phyloP scores from a whole-genome alignment of 108 stramenopile species.

The Mayamaea pseudoterrestris region DNA sequence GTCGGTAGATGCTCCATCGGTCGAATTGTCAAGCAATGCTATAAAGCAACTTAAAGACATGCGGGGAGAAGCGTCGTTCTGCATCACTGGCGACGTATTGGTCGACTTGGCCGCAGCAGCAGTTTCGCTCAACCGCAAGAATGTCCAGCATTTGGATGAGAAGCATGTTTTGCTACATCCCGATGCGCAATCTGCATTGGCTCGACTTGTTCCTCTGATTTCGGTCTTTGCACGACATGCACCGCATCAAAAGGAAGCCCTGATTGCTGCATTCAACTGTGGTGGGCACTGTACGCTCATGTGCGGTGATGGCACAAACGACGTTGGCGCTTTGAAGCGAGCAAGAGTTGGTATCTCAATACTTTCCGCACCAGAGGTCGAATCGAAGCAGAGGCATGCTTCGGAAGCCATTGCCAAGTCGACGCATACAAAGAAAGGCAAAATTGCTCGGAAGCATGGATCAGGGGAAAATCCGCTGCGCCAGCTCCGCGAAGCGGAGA shows the following conservation, averaged over 20 bases:
- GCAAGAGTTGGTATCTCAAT: slow-evolving; percentile 96
- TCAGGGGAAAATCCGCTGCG: slow-evolving; percentile 29
- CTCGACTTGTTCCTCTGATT: slow-evolving; percentile 53
- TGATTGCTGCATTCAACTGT: slow-evolving; percentile 84
- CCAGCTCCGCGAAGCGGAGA: slow-evolving; percentile 66
- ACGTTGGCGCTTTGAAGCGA: slow-evolving; percentile 91
- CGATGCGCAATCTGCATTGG: slow-evolving; percentile 32
- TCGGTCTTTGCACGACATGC: slow-evolving; percentile 92
- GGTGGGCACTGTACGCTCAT: slow-evolving; percentile 78
- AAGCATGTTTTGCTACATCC: slow-evolving; percentile 48
- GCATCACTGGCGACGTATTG: slow-evolving; percentile 46
- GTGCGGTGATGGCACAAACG: slow-evolving; percentile 99
- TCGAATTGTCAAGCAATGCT: slow-evolving; percentile 8
- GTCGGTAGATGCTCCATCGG: not conserved
- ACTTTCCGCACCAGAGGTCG: slow-evolving; percentile 84
- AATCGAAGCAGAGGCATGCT: slow-evolving; percentile 67
- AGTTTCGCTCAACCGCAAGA: not conserved
- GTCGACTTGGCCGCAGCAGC: slow-evolving; percentile 21
- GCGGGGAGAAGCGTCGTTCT: slow-evolving; percentile 21
- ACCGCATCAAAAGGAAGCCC: slow-evolving; percentile 92
- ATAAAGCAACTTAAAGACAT: not conserved
- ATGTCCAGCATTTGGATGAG: slow-evolving; percentile 7
- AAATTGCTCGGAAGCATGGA: slow-evolving; percentile 17
- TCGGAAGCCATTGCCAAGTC: slow-evolving; percentile 28
- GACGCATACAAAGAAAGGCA: slow-evolving; percentile 30